Percentiles rank a stretch among this genome's conserved stretches.
phyloP scores from a whole-genome alignment of 768 basidiomycete genomes.

The Nidularia pulvinata region DNA sequence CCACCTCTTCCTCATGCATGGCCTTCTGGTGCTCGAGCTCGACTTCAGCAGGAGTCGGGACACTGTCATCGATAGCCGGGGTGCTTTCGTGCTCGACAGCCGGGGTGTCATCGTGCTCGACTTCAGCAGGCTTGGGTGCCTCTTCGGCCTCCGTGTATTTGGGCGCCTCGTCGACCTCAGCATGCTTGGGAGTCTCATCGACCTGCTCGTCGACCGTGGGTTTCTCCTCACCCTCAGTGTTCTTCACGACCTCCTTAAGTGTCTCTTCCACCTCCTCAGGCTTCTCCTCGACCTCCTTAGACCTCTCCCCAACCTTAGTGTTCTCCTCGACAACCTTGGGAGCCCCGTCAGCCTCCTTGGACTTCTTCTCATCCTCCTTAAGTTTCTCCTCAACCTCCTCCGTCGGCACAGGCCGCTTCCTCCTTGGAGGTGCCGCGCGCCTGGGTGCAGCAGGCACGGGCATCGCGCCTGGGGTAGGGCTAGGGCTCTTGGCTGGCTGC shows the following conservation, averaged over 20 bases:
- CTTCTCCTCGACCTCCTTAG: neutral
- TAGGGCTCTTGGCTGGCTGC: slow-evolving; percentile 13
- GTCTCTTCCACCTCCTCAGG: too few species aligned
- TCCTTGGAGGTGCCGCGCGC: slow-evolving; percentile 74
- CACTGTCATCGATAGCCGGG: neutral
- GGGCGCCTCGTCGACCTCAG: neutral
- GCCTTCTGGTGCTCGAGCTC: neutral
- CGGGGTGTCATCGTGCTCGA: neutral
- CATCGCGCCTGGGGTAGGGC: slow-evolving; percentile 56
- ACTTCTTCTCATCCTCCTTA: too few species aligned
- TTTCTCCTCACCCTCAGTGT: slow-evolving; percentile 9
- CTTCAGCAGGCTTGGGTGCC: neutral
- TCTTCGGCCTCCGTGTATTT: neutral
- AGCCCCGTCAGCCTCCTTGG: slow-evolving; percentile 1
- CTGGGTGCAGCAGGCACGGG: slow-evolving; percentile 75
- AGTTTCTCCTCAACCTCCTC: slow-evolving; percentile 9
- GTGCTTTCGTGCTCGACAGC: neutral
- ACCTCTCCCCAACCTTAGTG: neutral
- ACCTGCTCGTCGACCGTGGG: neutral
- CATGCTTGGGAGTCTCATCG: slow-evolving; percentile 1
- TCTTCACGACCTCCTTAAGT: slow-evolving; percentile 23
- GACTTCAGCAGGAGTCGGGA: neutral
- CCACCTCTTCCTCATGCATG: neutral
- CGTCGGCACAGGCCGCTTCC: slow-evolving; percentile 29
- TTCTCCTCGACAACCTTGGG: slow-evolving; percentile 1